These are phyloP conservation scores for Echinosophora koreensis DNA, from an alignment of 306 rosid genomes.

Conservation along the genomic window DNA sequence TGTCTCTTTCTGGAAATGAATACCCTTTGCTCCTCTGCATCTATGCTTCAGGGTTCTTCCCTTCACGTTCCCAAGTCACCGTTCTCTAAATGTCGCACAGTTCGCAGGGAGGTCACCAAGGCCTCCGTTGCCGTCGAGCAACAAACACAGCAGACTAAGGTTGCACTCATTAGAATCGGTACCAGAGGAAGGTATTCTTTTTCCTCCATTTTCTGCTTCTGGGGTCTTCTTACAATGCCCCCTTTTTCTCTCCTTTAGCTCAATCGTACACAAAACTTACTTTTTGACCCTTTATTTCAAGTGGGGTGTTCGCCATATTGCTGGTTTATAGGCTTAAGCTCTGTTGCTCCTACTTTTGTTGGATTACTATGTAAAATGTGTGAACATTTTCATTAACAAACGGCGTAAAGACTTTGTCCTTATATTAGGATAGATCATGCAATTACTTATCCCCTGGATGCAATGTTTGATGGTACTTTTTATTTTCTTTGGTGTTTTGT, in stretches of 20 bases:
- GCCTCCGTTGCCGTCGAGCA: constrained; percentile 86
- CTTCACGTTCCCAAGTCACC: background rate
- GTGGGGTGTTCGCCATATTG: background rate
- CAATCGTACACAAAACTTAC: background rate
- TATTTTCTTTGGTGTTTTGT: too few species aligned
- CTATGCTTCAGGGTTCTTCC: too few species aligned
- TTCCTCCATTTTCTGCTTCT: background rate
- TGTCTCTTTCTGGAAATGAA: too few species aligned
- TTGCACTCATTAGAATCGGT: constrained; percentile 35
- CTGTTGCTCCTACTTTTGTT: background rate
- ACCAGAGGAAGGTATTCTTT: constrained; percentile 81
- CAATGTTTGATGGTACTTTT: too few species aligned
- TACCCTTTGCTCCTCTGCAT: too few species aligned
- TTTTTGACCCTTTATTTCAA: background rate
- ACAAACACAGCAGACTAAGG: constrained; percentile 60
- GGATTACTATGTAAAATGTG: too few species aligned
- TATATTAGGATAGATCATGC: too few species aligned
- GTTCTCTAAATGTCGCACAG: constrained; percentile 41
- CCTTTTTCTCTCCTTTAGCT: background rate
- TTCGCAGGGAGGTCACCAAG: constrained; percentile 42
- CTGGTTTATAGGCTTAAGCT: background rate
- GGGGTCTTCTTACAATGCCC: background rate
- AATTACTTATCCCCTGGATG: too few species aligned
- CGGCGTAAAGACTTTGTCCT: too few species aligned
- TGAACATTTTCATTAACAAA: too few species aligned